Conservation (phyloP, 164 flowering plant genomes). For the Tetrastigma voinierianum region DNA sequence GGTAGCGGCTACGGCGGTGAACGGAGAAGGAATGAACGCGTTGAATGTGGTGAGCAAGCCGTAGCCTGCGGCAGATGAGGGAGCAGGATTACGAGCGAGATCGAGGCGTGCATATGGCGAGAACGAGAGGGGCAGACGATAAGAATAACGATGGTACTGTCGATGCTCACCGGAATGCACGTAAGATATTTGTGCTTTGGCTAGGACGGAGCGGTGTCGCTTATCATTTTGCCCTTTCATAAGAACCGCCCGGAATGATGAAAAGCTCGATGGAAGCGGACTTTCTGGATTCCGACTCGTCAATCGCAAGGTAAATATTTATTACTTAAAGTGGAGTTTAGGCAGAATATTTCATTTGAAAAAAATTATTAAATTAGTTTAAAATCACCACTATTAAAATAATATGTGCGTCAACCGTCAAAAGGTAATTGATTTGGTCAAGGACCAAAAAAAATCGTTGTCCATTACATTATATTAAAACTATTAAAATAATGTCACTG, state of each 20-base stretch:
- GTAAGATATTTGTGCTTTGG: constrained; percentile 52
- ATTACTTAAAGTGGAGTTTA: no score
- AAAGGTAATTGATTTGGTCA: no score
- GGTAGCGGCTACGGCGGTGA: constrained; percentile 48
- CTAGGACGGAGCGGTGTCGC: constrained; percentile 46
- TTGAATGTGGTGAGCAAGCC: constrained; percentile 41
- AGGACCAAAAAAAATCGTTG: no score
- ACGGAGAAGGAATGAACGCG: constrained; percentile 31
- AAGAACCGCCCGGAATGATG: constrained; percentile 37
- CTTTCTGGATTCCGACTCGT: constrained; percentile 50
- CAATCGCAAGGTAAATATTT: constrained; percentile 58
- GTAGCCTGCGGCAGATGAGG: constrained; percentile 51
- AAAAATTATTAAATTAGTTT: no score
- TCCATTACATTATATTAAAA: no score
- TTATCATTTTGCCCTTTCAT: constrained; percentile 68
- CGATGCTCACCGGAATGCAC: constrained; percentile 49
- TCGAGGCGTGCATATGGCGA: constrained; percentile 37
- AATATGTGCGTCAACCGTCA: no score
- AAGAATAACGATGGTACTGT: constrained; percentile 45
- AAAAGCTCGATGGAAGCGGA: constrained; percentile 29
- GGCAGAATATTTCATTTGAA: no score
- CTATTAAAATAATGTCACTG: no score
- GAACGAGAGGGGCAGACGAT: constrained; percentile 35
- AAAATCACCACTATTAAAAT: no score
- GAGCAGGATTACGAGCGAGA: constrained; percentile 27